These are phyloP conservation scores for Lycium barbarum DNA, from an alignment of 257 asterid genomes.

Conservation along the genomic window DNA sequence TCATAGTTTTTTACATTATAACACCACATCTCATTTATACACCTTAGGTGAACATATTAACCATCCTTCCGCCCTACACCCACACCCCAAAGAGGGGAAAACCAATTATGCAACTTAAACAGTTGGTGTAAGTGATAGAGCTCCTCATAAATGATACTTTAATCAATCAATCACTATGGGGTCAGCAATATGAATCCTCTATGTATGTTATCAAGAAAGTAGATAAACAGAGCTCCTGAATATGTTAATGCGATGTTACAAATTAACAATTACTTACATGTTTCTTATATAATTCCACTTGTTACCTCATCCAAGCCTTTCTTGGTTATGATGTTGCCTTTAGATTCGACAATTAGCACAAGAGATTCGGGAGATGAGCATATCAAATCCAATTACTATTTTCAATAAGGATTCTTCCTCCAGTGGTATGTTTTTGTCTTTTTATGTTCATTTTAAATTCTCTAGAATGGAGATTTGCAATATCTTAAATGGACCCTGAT, in stretches of 20 bases:
- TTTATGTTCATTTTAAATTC: not conserved
- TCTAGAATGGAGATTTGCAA: not conserved
- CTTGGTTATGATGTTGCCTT: conserved; percentile 36
- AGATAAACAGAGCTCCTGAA: not conserved
- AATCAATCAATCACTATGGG: not conserved
- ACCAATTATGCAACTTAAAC: not conserved
- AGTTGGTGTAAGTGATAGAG: not conserved
- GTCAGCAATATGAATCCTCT: not conserved
- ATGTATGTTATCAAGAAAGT: not conserved
- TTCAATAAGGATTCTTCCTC: conserved; percentile 71
- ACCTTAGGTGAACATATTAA: not conserved
- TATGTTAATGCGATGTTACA: conserved; percentile 9
- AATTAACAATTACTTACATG: conserved; percentile 2
- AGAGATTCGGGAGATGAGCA: conserved; percentile 77
- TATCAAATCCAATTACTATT: conserved; percentile 71
- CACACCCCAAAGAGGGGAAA: not conserved
- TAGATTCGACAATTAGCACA: conserved; percentile 83
- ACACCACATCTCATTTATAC: not conserved
- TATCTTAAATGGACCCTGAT: not conserved
- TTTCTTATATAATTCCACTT: conserved; percentile 32
- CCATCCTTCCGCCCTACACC: not conserved
- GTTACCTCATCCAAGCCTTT: conserved; percentile 35
- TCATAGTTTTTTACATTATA: not conserved
- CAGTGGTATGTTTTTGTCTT: conserved; percentile 51
- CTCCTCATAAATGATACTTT: not conserved